phyloP scores from a whole-genome alignment of 495 filamentous ascomycete species.

The Podospora fimiseda region DNA sequence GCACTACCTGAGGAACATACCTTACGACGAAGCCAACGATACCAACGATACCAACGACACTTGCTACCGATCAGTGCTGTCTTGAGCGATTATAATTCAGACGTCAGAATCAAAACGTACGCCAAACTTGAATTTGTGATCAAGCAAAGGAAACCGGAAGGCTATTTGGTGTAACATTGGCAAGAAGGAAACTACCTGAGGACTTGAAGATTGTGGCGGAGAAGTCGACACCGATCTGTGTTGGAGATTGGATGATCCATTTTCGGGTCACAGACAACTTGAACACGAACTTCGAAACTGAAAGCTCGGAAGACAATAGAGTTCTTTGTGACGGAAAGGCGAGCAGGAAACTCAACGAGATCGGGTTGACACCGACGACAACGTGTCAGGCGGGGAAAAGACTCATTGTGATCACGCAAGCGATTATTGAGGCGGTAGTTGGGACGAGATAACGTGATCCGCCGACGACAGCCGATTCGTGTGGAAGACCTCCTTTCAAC shows the following conservation, averaged over 20 bases:
- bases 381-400: neutral
- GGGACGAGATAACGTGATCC: neutral
- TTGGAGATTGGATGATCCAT: neutral
- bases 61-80: no score
- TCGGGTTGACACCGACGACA: neutral
- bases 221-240: neutral
- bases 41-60: no score
- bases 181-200: neutral
- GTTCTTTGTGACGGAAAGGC: neutral
- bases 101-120: no score
- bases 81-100: no score
- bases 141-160: no score
- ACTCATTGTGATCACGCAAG: neutral
- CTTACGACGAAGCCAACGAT: no score
- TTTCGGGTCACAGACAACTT: neutral
- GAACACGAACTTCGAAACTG: neutral
- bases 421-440: neutral
- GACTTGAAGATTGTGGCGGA: neutral
- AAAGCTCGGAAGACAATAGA: neutral
- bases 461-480: no score
- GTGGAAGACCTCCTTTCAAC: constrained; percentile 23
- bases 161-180: no score
- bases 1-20: no score
- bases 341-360: neutral
- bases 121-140: no score